Evolutionary conservation across 805 yeast genomes (phyloP).

Genomic region (Yamadazyma scolyti): DNA sequence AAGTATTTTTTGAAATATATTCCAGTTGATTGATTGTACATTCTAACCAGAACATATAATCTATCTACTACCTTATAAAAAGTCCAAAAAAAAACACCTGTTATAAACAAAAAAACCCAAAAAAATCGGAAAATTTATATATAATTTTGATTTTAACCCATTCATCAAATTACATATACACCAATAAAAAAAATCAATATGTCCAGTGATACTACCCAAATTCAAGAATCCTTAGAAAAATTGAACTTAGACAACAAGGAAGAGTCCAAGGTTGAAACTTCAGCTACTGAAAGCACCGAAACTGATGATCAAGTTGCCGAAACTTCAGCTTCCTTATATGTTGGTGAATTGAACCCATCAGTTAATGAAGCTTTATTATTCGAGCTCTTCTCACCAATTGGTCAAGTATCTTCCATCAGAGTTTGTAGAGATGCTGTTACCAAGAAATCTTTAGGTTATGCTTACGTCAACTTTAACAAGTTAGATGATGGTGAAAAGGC

Average conservation of each 20-base stretch:
- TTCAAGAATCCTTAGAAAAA: slow-evolving; percentile 46
- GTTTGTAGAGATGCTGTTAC: slow-evolving; percentile 98
- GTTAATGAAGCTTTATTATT: slow-evolving; percentile 93
- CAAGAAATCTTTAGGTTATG: slow-evolving; percentile 96
- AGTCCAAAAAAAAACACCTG: background rate
- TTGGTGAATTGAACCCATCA: slow-evolving; percentile 91
- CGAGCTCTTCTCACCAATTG: slow-evolving; percentile 91
- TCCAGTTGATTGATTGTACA: background rate
- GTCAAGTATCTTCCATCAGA: slow-evolving; percentile 94
- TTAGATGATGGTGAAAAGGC: slow-evolving; percentile 90
- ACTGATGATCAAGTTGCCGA: slow-evolving; percentile 43
- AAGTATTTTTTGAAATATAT: slow-evolving; percentile 1
- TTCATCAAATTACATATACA: slow-evolving; percentile 2
- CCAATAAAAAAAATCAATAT: slow-evolving; percentile 12
- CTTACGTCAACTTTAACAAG: slow-evolving; percentile 93
- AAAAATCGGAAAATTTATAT: slow-evolving; percentile 10
- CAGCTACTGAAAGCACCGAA: slow-evolving; percentile 18
- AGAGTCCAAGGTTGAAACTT: slow-evolving; percentile 17
- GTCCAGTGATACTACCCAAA: slow-evolving; percentile 39
- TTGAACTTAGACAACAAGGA: slow-evolving; percentile 40
- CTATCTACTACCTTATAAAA: background rate
- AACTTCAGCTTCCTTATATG: slow-evolving; percentile 83
- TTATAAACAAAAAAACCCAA: slow-evolving; percentile 6
- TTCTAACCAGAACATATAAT: background rate
- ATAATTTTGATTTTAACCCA: slow-evolving; percentile 2